phyloP scores from a whole-genome alignment of 2,329 filamentous ascomycete genomes.

The Acrodontium crateriforme region DNA sequence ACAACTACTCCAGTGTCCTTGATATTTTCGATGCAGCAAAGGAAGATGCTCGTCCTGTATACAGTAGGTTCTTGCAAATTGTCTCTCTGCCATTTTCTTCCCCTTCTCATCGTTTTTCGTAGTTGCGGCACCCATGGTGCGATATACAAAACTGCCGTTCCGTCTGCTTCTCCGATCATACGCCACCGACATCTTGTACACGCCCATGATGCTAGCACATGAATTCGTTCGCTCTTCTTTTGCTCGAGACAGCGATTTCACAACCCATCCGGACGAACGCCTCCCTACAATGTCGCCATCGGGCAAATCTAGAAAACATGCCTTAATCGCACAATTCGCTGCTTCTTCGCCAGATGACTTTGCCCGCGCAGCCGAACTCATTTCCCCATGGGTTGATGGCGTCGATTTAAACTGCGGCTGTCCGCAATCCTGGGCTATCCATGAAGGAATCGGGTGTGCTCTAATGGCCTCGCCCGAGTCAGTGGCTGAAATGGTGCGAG shows the following conservation, averaged over 20 bases:
- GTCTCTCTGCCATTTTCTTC: conserved; percentile 4
- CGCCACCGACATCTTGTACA: conserved; percentile 54
- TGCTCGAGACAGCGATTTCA: conserved; percentile 45
- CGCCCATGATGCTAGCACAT: conserved; percentile 45
- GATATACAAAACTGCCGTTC: conserved; percentile 48
- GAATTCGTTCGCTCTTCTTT: conserved; percentile 20
- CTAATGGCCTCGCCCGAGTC: conserved; percentile 52
- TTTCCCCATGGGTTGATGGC: conserved; percentile 47
- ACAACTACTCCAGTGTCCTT: conserved; percentile 9
- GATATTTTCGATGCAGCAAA: conserved; percentile 43
- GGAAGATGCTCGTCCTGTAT: conserved; percentile 23
- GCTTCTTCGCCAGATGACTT: conserved; percentile 48
- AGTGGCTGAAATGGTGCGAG: conserved; percentile 51
- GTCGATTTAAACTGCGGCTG: conserved; percentile 62
- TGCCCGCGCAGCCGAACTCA: conserved; percentile 46
- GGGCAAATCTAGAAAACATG: conserved; percentile 9
- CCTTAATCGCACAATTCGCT: conserved; percentile 56
- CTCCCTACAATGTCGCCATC: conserved; percentile 14
- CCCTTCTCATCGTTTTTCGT: not conserved
- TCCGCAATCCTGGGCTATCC: conserved; percentile 59
- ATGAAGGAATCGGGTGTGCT: conserved; percentile 53
- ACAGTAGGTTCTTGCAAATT: conserved; percentile 25
- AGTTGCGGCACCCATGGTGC: conserved; percentile 53
- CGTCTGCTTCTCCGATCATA: conserved; percentile 52
- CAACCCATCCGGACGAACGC: conserved; percentile 38